Base-by-base conservation (phyloP, 345 rosid species). In the Populus tremula region DNA sequence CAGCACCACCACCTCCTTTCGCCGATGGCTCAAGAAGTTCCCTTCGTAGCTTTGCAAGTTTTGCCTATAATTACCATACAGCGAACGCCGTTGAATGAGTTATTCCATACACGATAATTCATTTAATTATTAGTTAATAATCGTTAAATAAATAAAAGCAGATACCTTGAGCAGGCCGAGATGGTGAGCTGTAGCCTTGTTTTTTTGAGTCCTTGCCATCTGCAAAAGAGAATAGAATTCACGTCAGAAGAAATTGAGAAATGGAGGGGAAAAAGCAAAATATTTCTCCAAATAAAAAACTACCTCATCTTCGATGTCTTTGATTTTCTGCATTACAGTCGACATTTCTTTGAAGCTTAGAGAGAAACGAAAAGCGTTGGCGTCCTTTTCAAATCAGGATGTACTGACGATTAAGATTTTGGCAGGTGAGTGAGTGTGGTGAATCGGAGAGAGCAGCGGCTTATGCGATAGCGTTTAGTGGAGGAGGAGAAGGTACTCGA, bases 171-270 rank as follows among this genome's bases (percentile, higher is more conserved):
- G 92, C 91, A 93, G 86, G 59, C 99, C 97, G 68, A 96, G 84
- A 87, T 96, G 99, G 84, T 96, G 99, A 18, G 99, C 88, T 1
- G 99, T 96, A 9, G 99, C 99, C 87, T 96, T 96, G 82, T 96
- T 96, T 90, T 96, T 96, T 81, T 96, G 98, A 36, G 99, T 96
- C 89, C 76, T 92, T 10, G 93, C 98, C 99, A 96, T 96, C 99
- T 96, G 87, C 78, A 66, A 73, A 38, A 78, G 49, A 70, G 33
- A 45, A 69, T 65, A 62, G 69, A 76, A 56, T 61, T 66, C 69
- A 41, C 23, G 59, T 43, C 49, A 43, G 45, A 11, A 36, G 17
- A 13, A 47, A 47, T 12, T 13, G 50, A 47, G 17, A 47, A 47
- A 47, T 47, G 50, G 0, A 47, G 50, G 50, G 50, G 6, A 1